Conservation (phyloP, 192 early-diverging fungal genomes). For the Entomortierella chlamydospora region DNA sequence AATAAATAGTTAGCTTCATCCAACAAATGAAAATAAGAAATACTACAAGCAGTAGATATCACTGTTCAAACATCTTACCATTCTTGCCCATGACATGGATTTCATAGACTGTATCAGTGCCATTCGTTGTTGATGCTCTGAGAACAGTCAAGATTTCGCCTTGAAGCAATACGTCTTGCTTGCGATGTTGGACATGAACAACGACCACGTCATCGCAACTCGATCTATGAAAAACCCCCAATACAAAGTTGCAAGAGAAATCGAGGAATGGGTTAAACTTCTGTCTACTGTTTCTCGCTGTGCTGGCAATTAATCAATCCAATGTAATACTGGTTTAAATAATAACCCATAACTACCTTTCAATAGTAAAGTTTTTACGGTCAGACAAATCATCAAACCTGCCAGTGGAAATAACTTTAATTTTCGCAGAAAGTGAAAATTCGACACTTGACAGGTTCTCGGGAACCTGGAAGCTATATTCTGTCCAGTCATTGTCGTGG, state of each 20-base stretch:
- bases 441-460: slow-evolving; percentile 22
- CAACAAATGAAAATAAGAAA: too few species aligned
- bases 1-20: too few species aligned
- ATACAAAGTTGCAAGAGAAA: too few species aligned
- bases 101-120: slow-evolving; percentile 21
- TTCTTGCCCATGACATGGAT: slow-evolving; percentile 55
- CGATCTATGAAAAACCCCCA: background rate
- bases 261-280: too few species aligned
- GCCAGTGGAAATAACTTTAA: slow-evolving; percentile 45
- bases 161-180: slow-evolving; percentile 23
- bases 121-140: background rate
- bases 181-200: slow-evolving; percentile 6
- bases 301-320: background rate
- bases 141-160: slow-evolving; percentile 37
- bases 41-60: too few species aligned
- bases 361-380: background rate
- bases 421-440: slow-evolving; percentile 38
- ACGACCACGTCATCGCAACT: background rate
- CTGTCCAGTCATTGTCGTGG: slow-evolving; percentile 25
- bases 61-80: slow-evolving; percentile 9
- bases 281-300: background rate
- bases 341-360: slow-evolving; percentile 14
- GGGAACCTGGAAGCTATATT: slow-evolving; percentile 52
- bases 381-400: slow-evolving; percentile 3
- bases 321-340: too few species aligned